Base-by-base conservation (phyloP, 768 basidiomycete genomes). In the Trametes cinnabarina region DNA sequence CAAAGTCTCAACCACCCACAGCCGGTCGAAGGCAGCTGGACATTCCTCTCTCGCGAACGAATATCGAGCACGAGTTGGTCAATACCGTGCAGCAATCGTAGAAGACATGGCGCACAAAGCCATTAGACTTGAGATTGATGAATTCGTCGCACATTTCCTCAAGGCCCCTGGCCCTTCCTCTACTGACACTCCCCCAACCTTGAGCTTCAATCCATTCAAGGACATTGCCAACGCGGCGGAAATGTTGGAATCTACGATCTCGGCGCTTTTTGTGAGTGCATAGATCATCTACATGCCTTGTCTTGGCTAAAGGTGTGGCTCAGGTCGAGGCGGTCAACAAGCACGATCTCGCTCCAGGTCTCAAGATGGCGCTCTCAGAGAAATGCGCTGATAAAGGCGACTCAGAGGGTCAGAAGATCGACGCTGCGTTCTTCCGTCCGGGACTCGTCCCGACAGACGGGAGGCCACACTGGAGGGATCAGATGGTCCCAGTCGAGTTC, bases 391-490 rank as follows among this genome's bases (percentile, higher is more conserved):
- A 51, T 23, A 19, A 37, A 1, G 35, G 37, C 7, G 37, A 46
- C 32, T 15, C 23, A 17, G 12, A 17, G 14, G 9, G 22, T 23
- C 57, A 51, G 28, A 58, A 52, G 50, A 26, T 58, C 25, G 50
- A 58, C 25, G 49, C 43, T 2, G 57, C 57, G 3, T 32, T 58
- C 19, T 58, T 37, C 35, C 32, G 26, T 4, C 20, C 34, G 1
- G 20, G 30, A 2, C 3, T n/a, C 25, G 26, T 39, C 2, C 57
- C 57, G n/a, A n/a, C n/a, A n/a, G n/a, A n/a, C n/a, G n/a, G n/a
- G n/a, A n/a, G n/a, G n/a, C n/a, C n/a, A n/a, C 57, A 58, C 30
- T 59, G 58, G 58, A 10, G 28, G 2, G 58, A 59, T 23, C 58
- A 59, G 30, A 4, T 59, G 14, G 37, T 59, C 23, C 23, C 51